These are phyloP conservation scores for Aspergillus neotritici DNA, from an alignment of 2,329 filamentous ascomycete species.

Conservation along the genomic window DNA sequence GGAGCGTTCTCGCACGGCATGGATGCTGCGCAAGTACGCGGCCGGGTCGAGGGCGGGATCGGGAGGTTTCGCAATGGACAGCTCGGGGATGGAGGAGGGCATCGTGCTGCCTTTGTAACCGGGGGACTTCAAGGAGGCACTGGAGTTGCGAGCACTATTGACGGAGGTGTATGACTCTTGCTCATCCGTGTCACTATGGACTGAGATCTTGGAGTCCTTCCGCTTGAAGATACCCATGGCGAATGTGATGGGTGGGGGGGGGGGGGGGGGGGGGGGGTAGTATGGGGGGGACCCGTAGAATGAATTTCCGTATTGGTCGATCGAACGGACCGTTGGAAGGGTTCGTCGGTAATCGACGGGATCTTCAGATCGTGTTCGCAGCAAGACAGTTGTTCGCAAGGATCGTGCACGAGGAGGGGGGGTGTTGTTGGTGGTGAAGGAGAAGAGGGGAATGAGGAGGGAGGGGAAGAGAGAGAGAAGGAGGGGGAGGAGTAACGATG, in stretches of 20 bases:
- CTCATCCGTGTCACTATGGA: slow-evolving; percentile 35
- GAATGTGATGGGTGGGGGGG: slow-evolving; percentile 5
- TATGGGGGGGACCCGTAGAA: not conserved
- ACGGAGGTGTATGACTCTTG: slow-evolving; percentile 35
- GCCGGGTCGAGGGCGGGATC: slow-evolving; percentile 84
- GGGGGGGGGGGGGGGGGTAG: slow-evolving; percentile 3
- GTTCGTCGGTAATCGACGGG: no score
- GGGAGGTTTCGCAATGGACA: slow-evolving; percentile 76
- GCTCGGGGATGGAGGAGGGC: slow-evolving; percentile 58
- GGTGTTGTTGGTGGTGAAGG: not conserved
- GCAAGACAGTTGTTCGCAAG: not conserved
- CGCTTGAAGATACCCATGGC: slow-evolving; percentile 44
- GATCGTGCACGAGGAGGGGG: not conserved
- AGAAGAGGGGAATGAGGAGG: not conserved
- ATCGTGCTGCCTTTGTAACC: slow-evolving; percentile 44
- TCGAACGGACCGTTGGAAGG: no score
- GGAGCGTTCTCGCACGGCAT: slow-evolving; percentile 76
- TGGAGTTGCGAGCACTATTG: slow-evolving; percentile 41
- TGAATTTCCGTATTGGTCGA: no score
- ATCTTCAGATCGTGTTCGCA: no score
- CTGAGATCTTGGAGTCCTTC: slow-evolving; percentile 40
- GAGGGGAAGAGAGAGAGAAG: not conserved
- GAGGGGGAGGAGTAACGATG: not conserved
- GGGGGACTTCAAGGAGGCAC: slow-evolving; percentile 48
- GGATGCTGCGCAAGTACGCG: slow-evolving; percentile 83